Base-by-base conservation (phyloP, 176 grass and related monocot species). In the Bothriochloa decipiens region DNA sequence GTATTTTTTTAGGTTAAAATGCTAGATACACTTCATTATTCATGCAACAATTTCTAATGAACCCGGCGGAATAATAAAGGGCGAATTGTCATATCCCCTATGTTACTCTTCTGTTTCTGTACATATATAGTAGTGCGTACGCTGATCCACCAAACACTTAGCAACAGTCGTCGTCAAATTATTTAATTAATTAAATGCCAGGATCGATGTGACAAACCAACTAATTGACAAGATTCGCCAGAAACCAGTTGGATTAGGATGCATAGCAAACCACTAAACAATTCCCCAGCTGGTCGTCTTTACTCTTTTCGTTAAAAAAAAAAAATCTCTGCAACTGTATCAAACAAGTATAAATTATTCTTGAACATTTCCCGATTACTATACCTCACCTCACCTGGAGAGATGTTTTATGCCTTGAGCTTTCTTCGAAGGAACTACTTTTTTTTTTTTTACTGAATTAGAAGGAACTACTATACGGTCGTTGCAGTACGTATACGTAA, bases 151-250 rank as follows among this genome's bases (percentile, higher is more conserved):
- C 13, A 3, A 62, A 49, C 67, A 83, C 61, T 58, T 17, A 17
- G 47, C 4, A 61, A 10, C 27, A 63, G 74, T 83, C 69, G 25
- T 74, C 27, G 20, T 87, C 69, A 58, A 92, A 68, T 75, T 80
- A 68, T 83, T 80, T 42, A 42, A 42, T 45, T 79, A 84, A 83
- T 70, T 49, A 6, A 20, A 63, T 60, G 7, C 1, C 9, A 33
- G 22, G 68, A 45, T 45, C 42, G 43, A 87, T 79, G 80, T 79
- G 88, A 90, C 84, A 52, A 80, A 83, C 75, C 67, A 86, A 83
- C 88, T 74, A 86, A 74, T 47, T 47, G 63, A 39, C 61, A 79
- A 62, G 79, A 79, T 90, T 79, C 68, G 45, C 45, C 39, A 15
- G 74, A 83, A 87, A 83, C 57, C 61, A 15, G 80, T 80, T 83